Evolutionary conservation across 1,139 yeast species (phyloP).

Genomic region (Scheffersomyces illinoinensis): DNA sequence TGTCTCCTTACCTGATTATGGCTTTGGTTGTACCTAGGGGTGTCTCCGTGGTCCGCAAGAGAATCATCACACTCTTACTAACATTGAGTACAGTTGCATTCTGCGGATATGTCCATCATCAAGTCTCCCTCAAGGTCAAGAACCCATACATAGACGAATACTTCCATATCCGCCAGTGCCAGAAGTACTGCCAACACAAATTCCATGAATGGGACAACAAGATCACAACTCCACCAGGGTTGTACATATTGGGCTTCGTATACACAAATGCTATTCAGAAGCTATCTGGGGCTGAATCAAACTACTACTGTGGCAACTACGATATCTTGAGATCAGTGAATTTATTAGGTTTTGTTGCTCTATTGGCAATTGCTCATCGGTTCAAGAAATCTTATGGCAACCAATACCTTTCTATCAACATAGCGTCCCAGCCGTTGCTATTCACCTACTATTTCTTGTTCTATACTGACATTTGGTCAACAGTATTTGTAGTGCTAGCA

Average conservation of each 20-base stretch:
- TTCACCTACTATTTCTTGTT: conserved; percentile 73
- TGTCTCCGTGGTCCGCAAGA: neutral
- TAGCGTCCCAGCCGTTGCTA: conserved; percentile 68
- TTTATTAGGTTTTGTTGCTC: conserved; percentile 59
- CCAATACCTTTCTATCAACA: conserved; percentile 49
- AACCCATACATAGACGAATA: conserved; percentile 69
- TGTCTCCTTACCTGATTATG: neutral
- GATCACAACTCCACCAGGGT: conserved; percentile 96
- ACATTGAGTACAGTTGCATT: conserved; percentile 11
- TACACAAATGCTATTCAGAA: conserved; percentile 36
- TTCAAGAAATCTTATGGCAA: conserved; percentile 29
- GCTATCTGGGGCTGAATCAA: conserved; percentile 13
- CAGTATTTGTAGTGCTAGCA: conserved; percentile 52
- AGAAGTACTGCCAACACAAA: conserved; percentile 59
- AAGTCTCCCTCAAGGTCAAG: conserved; percentile 26
- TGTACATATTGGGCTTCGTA: conserved; percentile 64
- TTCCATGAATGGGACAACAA: conserved; percentile 79
- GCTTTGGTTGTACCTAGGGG: neutral
- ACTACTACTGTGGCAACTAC: conserved; percentile 34
- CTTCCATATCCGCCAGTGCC: conserved; percentile 83
- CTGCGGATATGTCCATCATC: conserved; percentile 15
- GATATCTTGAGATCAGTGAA: conserved; percentile 58
- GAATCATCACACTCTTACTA: neutral
- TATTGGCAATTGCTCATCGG: conserved; percentile 46
- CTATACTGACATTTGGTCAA: conserved; percentile 94